phyloP scores from a whole-genome alignment of 495 filamentous ascomycete genomes.

The Penicillium angulare region DNA sequence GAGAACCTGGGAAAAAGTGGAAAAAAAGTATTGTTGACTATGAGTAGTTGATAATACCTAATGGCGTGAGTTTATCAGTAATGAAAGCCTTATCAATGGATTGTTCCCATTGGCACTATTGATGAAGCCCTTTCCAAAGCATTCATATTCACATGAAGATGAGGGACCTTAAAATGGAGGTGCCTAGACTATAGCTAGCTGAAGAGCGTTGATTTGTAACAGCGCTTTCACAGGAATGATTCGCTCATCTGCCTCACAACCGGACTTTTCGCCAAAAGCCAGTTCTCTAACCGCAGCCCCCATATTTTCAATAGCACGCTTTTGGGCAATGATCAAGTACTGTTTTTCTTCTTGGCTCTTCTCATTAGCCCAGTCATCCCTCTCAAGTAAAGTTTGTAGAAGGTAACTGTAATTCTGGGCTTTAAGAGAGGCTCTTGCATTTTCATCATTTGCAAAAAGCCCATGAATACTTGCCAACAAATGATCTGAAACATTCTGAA shows the following conservation, averaged over 20 bases:
- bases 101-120: too few species aligned
- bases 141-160: too few species aligned
- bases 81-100: too few species aligned
- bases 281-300: neutral
- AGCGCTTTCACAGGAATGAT: constrained; percentile 3
- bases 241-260: constrained; percentile 3
- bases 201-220: constrained; percentile 3
- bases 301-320: neutral
- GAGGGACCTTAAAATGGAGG: too few species aligned
- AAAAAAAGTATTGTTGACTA: too few species aligned
- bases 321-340: neutral
- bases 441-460: neutral
- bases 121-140: too few species aligned
- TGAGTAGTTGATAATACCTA: too few species aligned
- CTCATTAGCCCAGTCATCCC: neutral
- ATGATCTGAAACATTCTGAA: neutral
- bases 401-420: constrained; percentile 3
- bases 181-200: too few species aligned
- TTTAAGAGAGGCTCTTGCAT: constrained; percentile 1
- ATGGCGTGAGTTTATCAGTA: too few species aligned
- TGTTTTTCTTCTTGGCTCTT: neutral
- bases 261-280: neutral
- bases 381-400: neutral
- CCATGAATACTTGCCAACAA: neutral
- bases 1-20: too few species aligned